phyloP scores from a whole-genome alignment of 2,329 filamentous ascomycete species.

The Oidium heveae region DNA sequence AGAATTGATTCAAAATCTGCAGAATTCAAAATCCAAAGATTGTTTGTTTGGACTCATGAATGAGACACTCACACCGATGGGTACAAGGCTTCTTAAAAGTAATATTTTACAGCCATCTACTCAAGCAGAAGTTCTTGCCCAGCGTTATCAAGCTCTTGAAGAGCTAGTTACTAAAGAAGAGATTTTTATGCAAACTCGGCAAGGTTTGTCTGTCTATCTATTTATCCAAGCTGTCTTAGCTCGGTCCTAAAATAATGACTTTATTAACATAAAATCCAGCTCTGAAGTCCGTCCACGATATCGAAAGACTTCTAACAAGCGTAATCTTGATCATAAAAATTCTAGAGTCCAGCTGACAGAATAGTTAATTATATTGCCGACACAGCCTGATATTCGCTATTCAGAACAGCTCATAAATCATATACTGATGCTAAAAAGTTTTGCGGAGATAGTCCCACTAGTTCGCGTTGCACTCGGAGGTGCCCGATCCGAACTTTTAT shows the following conservation, averaged over 20 bases:
- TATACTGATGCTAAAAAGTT: constrained; percentile 66
- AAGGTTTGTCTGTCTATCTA: constrained; percentile 22
- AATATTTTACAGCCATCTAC: constrained; percentile 81
- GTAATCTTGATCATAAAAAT: constrained; percentile 18
- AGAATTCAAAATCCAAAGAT: constrained; percentile 51
- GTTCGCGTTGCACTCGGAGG: constrained; percentile 42
- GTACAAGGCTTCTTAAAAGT: constrained; percentile 53
- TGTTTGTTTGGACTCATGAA: constrained; percentile 72
- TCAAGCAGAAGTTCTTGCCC: constrained; percentile 34
- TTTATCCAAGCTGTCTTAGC: no score
- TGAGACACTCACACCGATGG: constrained; percentile 71
- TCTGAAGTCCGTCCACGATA: constrained; percentile 50
- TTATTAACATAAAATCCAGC: constrained; percentile 18
- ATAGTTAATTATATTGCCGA: constrained; percentile 53
- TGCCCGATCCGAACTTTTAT: constrained; percentile 36
- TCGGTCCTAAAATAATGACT: not conserved
- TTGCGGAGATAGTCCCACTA: constrained; percentile 39
- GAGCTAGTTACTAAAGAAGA: constrained; percentile 64
- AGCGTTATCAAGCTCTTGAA: constrained; percentile 58
- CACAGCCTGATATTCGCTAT: constrained; percentile 35
- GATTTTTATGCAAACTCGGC: constrained; percentile 54
- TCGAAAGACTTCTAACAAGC: constrained; percentile 55
- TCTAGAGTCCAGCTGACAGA: not conserved
- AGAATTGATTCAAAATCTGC: constrained; percentile 73
- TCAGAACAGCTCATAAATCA: constrained; percentile 69